phyloP scores from a whole-genome alignment of 257 asterid genomes.

The Solanum pinnatisectum region DNA sequence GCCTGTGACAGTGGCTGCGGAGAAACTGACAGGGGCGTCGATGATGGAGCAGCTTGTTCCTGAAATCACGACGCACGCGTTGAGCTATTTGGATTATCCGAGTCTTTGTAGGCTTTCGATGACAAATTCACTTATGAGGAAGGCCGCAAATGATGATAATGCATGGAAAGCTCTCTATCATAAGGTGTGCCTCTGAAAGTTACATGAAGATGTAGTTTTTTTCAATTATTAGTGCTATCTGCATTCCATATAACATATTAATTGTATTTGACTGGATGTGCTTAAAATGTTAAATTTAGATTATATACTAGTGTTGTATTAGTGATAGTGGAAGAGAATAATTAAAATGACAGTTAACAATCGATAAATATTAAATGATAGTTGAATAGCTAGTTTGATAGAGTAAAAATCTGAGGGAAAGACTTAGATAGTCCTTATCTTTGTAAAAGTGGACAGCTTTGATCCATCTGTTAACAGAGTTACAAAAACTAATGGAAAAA shows the following conservation, averaged over 20 bases:
- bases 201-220: not conserved
- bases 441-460: not conserved
- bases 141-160: slow-evolving; percentile 93
- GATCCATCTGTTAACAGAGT: not conserved
- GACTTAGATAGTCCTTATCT: not conserved
- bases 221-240: not conserved
- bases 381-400: not conserved
- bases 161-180: slow-evolving; percentile 96
- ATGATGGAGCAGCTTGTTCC: slow-evolving; percentile 99
- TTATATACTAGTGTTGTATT: not conserved
- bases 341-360: not conserved
- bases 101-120: slow-evolving; percentile 93
- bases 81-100: slow-evolving; percentile 89
- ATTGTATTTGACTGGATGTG: not conserved
- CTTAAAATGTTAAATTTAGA: not conserved
- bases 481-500: not conserved
- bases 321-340: not conserved
- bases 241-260: not conserved
- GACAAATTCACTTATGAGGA: slow-evolving; percentile 93
- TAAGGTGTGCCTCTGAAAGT: slow-evolving; percentile 37
- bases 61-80: slow-evolving; percentile 93
- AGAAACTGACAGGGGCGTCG: slow-evolving; percentile 75
- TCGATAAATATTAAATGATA: not conserved
- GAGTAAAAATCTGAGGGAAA: not conserved
- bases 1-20: slow-evolving; percentile 26